These are phyloP conservation scores for Cladophialophora chaetospira DNA, from an alignment of 2,329 filamentous ascomycete species.

Conservation along the genomic window DNA sequence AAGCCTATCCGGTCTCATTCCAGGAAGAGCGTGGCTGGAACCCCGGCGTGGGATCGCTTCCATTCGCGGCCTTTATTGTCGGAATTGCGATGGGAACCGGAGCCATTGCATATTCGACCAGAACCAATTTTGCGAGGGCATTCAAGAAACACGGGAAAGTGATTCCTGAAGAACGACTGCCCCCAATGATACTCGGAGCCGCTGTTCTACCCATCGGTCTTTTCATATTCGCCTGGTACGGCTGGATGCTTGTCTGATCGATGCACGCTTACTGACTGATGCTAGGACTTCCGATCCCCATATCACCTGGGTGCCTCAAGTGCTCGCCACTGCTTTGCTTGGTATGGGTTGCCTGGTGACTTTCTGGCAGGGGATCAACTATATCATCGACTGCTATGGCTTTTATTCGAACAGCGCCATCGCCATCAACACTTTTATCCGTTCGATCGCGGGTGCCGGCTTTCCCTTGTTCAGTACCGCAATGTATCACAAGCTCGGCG, in stretches of 20 bases:
- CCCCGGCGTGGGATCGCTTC: conserved; percentile 41
- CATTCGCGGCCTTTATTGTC: conserved; percentile 41
- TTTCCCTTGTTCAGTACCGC: conserved; percentile 36
- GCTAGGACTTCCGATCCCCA: conserved; percentile 40
- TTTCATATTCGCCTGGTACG: conserved; percentile 53
- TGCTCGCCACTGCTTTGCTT: conserved; percentile 46
- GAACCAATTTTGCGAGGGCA: conserved; percentile 45
- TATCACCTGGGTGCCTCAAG: conserved; percentile 49
- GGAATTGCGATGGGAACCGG: conserved; percentile 39
- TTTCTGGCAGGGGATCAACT: conserved; percentile 49
- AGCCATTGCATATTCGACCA: conserved; percentile 44
- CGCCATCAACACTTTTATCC: conserved; percentile 42
- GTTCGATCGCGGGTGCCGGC: conserved; percentile 40
- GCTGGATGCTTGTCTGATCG: not conserved
- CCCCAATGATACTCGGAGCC: conserved; percentile 48
- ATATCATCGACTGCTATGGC: conserved; percentile 47
- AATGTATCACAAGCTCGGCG: conserved; percentile 43
- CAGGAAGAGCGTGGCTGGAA: conserved; percentile 42
- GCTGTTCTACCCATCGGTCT: conserved; percentile 47
- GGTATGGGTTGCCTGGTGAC: conserved; percentile 48
- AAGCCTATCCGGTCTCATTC: conserved; percentile 46
- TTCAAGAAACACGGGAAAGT: conserved; percentile 39
- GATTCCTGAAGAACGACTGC: conserved; percentile 48
- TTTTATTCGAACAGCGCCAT: conserved; percentile 45
- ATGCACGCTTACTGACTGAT: not conserved